Evolutionary conservation across 768 basidiomycete species (phyloP).

Genomic region (Collybia nuda): DNA sequence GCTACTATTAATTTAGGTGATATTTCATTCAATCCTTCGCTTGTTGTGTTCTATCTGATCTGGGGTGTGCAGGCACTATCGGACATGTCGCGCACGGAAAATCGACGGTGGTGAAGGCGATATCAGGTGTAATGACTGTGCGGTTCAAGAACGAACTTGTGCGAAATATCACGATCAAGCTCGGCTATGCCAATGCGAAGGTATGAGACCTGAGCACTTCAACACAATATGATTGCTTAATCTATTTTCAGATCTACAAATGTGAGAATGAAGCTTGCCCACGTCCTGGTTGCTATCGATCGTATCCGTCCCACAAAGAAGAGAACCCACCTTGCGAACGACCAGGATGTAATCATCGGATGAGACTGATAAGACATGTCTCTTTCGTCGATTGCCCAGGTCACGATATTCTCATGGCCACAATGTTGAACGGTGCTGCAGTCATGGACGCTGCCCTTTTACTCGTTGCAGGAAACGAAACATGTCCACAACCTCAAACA

Average conservation of each 20-base stretch:
- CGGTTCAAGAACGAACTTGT: constrained; percentile 99
- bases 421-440: constrained; percentile 99
- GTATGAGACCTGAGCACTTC: constrained; percentile 41
- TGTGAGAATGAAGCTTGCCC: constrained; percentile 94
- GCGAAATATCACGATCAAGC: constrained; percentile 98
- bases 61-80: constrained; percentile 89
- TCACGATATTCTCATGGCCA: constrained; percentile 99
- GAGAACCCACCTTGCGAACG: constrained; percentile 92
- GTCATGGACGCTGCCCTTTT: constrained; percentile 99
- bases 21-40: constrained; percentile 5
- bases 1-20: constrained; percentile 93
- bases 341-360: constrained; percentile 84
- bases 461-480: constrained; percentile 96
- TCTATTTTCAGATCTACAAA: constrained; percentile 81
- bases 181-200: constrained; percentile 99
- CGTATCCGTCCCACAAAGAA: constrained; percentile 93
- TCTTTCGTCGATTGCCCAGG: constrained; percentile 98
- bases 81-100: constrained; percentile 99
- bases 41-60: constrained; percentile 86
- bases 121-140: constrained; percentile 97
- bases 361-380: constrained; percentile 94
- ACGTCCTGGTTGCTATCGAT: constrained; percentile 91
- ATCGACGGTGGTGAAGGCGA: constrained; percentile 96
- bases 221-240: constrained; percentile 13
- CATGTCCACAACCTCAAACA: constrained; percentile 98